Evolutionary conservation across 2,329 filamentous ascomycete genomes (phyloP), one percentile per base, ranked within the genome.

Genomic region (Exophiala viscosa): DNA sequence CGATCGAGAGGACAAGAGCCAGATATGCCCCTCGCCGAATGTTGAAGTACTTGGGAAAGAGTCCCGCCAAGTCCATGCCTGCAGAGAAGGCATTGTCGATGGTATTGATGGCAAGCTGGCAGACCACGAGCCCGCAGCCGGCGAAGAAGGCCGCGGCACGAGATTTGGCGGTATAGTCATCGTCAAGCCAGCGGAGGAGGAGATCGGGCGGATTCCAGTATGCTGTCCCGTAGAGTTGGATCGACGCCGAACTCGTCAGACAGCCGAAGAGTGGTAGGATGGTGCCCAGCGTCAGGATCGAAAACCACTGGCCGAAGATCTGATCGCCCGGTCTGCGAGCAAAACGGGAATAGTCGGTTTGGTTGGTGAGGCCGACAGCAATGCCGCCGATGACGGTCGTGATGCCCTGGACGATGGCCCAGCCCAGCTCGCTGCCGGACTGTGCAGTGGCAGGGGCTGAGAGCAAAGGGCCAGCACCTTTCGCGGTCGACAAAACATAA

Each of bases 51-150:
- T 69, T 70, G 0, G 78, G 78, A 55, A 75, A 73, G 0, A 82
- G 61, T 3, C 74, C 77, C 1, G 77, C 72, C 43, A 81, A 66
- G 61, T 83, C 80, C 71, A 82, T 81, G 14, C 76, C 79, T 2
- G 72, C 70, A 0, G 73, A 73, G 57, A 79, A 71, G 0, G 72
- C 70, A 58, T 81, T 81, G 50, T 75, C 70, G 41, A 76, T 68
- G 6, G 69, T 67, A 57, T 73, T 72, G 54, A 76, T 70, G 3
- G 71, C 74, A 23, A 79, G 65, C 58, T 77, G 73, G 14, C 68
- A 73, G 1, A 73, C 64, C 3, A 76, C 67, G 1, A 78, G 65
- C 0, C 72, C 75, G 6, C 73, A 57, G 2, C 71, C 70, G 17
- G 71, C 71, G 60, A 79, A 78, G 62, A 77, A 76, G 3, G 70